These are phyloP conservation scores for Schrenkiella parvula DNA, from an alignment of 345 rosid species.

Conservation along the genomic window DNA sequence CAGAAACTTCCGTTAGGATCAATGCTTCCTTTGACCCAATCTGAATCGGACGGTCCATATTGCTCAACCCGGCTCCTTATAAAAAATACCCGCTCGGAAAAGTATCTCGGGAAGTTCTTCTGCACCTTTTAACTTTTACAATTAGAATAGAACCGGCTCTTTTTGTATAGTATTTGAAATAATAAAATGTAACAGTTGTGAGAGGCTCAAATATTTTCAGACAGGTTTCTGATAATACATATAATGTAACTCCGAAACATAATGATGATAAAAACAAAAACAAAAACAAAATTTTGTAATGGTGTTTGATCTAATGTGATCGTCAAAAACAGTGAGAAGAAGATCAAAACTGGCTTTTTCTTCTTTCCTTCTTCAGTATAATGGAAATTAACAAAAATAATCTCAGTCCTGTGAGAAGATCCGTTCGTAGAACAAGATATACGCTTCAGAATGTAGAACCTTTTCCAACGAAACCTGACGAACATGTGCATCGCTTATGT, in stretches of 20 bases:
- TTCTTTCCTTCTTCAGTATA: conserved; percentile 19
- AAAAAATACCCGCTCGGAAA: too few species aligned
- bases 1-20: neutral
- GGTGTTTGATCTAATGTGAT: conserved; percentile 30
- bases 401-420: conserved; percentile 19
- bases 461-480: conserved; percentile 65
- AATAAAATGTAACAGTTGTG: neutral
- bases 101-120: too few species aligned
- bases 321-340: conserved; percentile 24
- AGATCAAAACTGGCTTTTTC: conserved; percentile 17
- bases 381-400: conserved; percentile 21
- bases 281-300: conserved; percentile 18
- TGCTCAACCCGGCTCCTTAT: neutral
- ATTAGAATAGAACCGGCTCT: too few species aligned
- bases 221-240: conserved; percentile 16
- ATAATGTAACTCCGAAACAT: neutral
- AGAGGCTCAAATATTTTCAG: neutral
- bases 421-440: conserved; percentile 80
- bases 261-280: too few species aligned
- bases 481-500: conserved; percentile 64
- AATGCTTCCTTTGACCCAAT: too few species aligned
- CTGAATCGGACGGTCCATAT: conserved; percentile 1
- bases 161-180: neutral
- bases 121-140: too few species aligned
- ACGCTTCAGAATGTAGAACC: conserved; percentile 83